Percentiles rank a stretch among this genome's conserved stretches.
These are phyloP conservation scores for Hibiscus tridactylites DNA, from an alignment of 345 rosid species.

Conservation along the genomic window DNA sequence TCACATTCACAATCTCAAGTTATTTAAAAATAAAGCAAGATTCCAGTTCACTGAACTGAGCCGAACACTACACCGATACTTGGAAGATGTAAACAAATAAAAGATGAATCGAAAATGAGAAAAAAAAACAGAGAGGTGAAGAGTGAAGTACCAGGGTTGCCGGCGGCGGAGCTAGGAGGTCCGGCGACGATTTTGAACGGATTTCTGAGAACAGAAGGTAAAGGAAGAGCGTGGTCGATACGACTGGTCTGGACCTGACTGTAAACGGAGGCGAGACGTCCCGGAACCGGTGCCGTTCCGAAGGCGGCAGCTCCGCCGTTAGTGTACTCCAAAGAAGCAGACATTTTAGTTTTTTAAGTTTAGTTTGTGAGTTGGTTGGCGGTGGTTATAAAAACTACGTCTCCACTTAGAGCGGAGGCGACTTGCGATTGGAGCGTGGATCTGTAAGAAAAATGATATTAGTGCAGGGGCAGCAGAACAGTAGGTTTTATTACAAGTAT, in stretches of 20 bases:
- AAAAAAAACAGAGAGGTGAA: not conserved
- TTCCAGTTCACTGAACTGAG: not conserved
- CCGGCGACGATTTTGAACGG: constrained; percentile 78
- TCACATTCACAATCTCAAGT: not conserved
- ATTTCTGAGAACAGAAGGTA: constrained; percentile 72
- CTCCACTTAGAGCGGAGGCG: not conserved
- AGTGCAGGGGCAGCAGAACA: not conserved
- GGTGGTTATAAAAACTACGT: not conserved
- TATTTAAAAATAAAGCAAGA: not conserved
- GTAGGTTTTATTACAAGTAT: not conserved
- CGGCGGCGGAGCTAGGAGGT: constrained; percentile 85
- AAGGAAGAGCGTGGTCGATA: constrained; percentile 60
- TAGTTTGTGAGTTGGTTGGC: not conserved
- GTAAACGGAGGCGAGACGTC: constrained; percentile 63
- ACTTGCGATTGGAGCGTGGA: not conserved
- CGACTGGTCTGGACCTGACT: constrained; percentile 84
- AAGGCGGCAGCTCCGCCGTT: constrained; percentile 32
- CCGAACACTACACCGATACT: no score
- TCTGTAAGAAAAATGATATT: not conserved
- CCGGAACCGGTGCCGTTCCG: constrained; percentile 28
- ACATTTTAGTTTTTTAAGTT: constrained; percentile 28
- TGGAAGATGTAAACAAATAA: not conserved
- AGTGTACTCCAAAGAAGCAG: constrained; percentile 42
- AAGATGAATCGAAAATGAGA: not conserved
- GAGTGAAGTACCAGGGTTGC: constrained; percentile 58